Evolutionary conservation across 108 stramenopile genomes (phyloP).

Genomic region (Stephanodiscus triporus): DNA sequence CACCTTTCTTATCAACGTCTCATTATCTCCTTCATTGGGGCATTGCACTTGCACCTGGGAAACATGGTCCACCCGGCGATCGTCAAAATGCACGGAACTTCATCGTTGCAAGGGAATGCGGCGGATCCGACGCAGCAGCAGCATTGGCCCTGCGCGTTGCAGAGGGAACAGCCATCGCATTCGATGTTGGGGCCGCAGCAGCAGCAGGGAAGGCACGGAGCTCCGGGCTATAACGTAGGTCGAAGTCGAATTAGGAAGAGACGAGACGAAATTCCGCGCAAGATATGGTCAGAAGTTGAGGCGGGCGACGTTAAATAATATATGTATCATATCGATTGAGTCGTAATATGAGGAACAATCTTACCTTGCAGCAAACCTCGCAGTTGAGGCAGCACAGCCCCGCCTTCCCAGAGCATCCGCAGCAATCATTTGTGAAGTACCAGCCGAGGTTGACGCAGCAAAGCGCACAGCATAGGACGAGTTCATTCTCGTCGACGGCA

Average conservation of each 20-base stretch:
- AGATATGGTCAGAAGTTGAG: neutral
- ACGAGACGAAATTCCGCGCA: too few species aligned
- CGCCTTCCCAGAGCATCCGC: conserved; percentile 70
- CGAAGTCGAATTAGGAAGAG: neutral
- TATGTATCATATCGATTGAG: neutral
- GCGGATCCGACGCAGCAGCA: conserved; percentile 66
- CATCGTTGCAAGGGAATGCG: conserved; percentile 79
- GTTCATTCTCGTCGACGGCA: conserved; percentile 74
- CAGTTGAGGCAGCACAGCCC: conserved; percentile 65
- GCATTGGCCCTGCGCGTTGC: conserved; percentile 62
- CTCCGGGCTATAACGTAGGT: conserved; percentile 44
- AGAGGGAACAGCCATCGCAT: conserved; percentile 60
- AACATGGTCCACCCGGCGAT: conserved; percentile 65
- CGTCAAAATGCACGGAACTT: conserved; percentile 68
- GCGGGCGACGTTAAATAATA: neutral
- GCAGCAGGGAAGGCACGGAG: conserved; percentile 56
- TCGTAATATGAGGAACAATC: neutral
- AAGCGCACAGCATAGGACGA: conserved; percentile 72
- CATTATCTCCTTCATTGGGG: conserved; percentile 51
- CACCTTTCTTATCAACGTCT: conserved; percentile 20
- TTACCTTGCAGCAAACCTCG: conserved; percentile 70
- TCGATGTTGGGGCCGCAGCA: conserved; percentile 52
- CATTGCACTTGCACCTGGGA: conserved; percentile 63
- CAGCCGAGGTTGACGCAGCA: conserved; percentile 65
- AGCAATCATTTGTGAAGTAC: conserved; percentile 41